Evolutionary conservation across 495 filamentous ascomycete species (phyloP), one percentile per base, ranked within the genome.

Genomic region (Daldinia loculata): DNA sequence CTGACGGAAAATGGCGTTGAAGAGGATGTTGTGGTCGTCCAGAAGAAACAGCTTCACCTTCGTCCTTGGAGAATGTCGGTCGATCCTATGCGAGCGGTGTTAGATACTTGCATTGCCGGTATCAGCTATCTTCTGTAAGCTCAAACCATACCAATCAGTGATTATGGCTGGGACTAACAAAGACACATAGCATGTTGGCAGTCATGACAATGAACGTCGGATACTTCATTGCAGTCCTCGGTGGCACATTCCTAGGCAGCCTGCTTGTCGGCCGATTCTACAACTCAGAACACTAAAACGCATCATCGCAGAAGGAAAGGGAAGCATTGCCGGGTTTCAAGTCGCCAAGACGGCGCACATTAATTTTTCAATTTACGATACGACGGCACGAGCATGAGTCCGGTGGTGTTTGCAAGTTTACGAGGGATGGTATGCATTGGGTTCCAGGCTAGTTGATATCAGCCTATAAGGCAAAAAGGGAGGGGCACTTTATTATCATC

Each of bases 181-280:
- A 69, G 6, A 45, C 64, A 30, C 65, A 29, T 74, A 98, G 95
- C 56, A 98, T 98, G 95, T 83, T 98, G 81, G 94, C 92, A n/a
- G 92, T 97, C 72, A 98, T 98, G 95, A 95, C 93, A 3, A 87
- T 95, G 88, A 98, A 98, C 74, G 87, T 98, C 50, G 95, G 95
- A n/a, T 98, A 97, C 75, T 98, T 97, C 80, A 80, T 94, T 27
- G 93, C 94, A 1, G 87, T 97, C 0, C 87, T 98, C 24, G 91
- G 81, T 6, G 95, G 95, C 6, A 86, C 89, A 2, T 97, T 97
- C 76, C 72, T 95, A 4, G 95, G 95, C 14, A 95, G 95, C 79
- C 80, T 98, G 38, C 85, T 87, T 0, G 84, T 94, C 55, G 94
- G 94, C 12, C 84, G 94, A 67, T 93, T 89, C 71, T 77, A 78